These are phyloP conservation scores for Linnemannia hyalina DNA, from an alignment of 192 early-diverging fungal genomes.

Conservation along the genomic window DNA sequence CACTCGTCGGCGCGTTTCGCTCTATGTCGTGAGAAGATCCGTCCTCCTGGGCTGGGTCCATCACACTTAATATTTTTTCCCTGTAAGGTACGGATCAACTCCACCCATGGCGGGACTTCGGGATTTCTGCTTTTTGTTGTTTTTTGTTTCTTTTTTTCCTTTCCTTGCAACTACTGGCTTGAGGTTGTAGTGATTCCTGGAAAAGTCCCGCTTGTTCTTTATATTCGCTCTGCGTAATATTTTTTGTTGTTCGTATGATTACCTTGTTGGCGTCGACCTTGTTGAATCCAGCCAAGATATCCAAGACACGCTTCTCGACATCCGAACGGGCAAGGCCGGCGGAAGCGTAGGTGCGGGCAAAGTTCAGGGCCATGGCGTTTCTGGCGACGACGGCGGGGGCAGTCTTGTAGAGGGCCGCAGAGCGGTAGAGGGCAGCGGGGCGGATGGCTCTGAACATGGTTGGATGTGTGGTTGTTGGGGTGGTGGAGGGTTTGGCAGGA, in stretches of 20 bases:
- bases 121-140: background rate
- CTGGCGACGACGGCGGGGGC: constrained; percentile 43
- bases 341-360: constrained; percentile 81
- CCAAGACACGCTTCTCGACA: constrained; percentile 90
- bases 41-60: background rate
- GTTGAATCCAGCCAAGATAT: constrained; percentile 94
- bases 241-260: constrained; percentile 25
- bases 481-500: background rate
- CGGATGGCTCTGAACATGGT: constrained; percentile 56
- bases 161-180: background rate
- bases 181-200: background rate
- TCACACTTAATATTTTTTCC: background rate
- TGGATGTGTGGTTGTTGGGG: background rate
- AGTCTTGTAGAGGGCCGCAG: constrained; percentile 48
- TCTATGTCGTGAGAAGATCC: background rate
- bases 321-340: constrained; percentile 74
- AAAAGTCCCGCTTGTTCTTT: constrained; percentile 1
- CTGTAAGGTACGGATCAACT: background rate
- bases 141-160: background rate
- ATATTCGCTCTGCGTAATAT: too few relatives aligned
- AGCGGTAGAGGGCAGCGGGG: constrained; percentile 48
- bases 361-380: constrained; percentile 56
- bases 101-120: background rate
- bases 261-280: constrained; percentile 96
- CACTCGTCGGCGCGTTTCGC: background rate